Evolutionary conservation across 2,329 filamentous ascomycete genomes (phyloP).

Genomic region (Trichoderma asperellum): DNA sequence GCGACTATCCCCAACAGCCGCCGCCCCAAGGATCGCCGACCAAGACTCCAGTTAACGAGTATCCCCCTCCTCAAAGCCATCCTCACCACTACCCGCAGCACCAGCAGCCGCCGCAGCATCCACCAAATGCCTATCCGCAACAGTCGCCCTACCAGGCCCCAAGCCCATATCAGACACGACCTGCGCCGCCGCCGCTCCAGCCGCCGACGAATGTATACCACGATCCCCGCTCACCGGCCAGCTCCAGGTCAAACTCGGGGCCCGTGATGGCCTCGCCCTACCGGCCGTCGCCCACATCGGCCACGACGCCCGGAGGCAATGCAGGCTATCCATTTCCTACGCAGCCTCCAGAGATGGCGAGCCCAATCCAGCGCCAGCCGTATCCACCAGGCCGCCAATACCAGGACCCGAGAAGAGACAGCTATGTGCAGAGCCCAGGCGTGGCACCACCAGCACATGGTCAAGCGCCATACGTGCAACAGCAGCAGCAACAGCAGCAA

Average conservation of each 20-base stretch:
- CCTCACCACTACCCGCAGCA: conserved; percentile 19
- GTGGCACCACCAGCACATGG: conserved; percentile 37
- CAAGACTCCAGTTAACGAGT: conserved; percentile 53
- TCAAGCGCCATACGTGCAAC: conserved; percentile 45
- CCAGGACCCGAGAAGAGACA: conserved; percentile 51
- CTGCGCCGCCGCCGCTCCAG: conserved; percentile 51
- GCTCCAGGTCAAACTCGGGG: conserved; percentile 40
- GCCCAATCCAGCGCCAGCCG: conserved; percentile 57
- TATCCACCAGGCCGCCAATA: conserved; percentile 50
- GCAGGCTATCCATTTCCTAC: conserved; percentile 56
- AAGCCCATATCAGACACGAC: conserved; percentile 49
- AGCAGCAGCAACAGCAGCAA: neutral
- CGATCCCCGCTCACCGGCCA: conserved; percentile 57
- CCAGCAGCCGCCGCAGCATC: conserved; percentile 39
- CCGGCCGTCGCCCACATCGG: conserved; percentile 53
- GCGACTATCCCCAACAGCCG: conserved; percentile 51
- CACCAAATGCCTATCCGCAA: conserved; percentile 44
- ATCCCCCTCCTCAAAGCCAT: conserved; percentile 37
- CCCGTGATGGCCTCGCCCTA: conserved; percentile 50
- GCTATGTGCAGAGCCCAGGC: conserved; percentile 50
- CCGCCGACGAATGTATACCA: conserved; percentile 50
- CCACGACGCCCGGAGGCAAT: conserved; percentile 44
- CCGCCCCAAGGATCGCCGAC: conserved; percentile 52
- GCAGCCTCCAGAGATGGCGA: conserved; percentile 50
- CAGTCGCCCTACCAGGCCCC: conserved; percentile 46